These are phyloP conservation scores for Albizia julibrissin DNA, from an alignment of 306 rosid genomes.

Conservation along the genomic window DNA sequence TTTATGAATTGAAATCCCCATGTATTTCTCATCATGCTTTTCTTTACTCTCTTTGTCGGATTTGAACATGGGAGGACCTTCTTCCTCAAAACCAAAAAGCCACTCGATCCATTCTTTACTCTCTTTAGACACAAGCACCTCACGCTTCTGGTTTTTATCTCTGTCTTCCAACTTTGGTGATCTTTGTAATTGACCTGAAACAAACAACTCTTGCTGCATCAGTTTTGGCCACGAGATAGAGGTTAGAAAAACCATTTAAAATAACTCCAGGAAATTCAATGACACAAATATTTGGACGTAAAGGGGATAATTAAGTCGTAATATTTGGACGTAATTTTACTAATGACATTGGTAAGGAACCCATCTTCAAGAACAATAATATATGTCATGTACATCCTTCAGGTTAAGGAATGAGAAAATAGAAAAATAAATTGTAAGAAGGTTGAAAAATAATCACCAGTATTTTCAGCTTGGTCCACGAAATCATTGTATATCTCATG, in stretches of 20 bases:
- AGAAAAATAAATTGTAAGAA: background rate
- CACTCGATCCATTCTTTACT: conserved; percentile 12
- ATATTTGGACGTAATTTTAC: conserved; percentile 64
- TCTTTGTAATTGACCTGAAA: conserved; percentile 70
- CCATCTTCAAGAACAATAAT: conserved; percentile 68
- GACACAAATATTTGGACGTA: background rate
- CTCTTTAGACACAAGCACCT: conserved; percentile 67
- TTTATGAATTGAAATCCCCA: conserved; percentile 85
- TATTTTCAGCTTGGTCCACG: conserved; percentile 37
- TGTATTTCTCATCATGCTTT: conserved; percentile 57
- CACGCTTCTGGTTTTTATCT: conserved; percentile 70
- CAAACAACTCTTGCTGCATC: conserved; percentile 33
- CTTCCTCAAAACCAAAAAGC: too few species aligned
- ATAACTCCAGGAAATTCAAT: conserved; percentile 17
- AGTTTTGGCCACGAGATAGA: conserved; percentile 30
- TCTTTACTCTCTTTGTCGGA: too few species aligned
- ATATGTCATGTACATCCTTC: conserved; percentile 35
- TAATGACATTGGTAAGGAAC: conserved; percentile 84
- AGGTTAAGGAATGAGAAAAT: conserved; percentile 28
- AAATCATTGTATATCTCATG: conserved; percentile 48
- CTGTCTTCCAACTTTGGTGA: conserved; percentile 76
- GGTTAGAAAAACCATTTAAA: background rate
- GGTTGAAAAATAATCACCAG: too few species aligned
- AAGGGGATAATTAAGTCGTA: conserved; percentile 11
- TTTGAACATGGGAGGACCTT: too few species aligned